Base-by-base conservation (phyloP, 2,329 filamentous ascomycete species). In the Aspergillus sergii region DNA sequence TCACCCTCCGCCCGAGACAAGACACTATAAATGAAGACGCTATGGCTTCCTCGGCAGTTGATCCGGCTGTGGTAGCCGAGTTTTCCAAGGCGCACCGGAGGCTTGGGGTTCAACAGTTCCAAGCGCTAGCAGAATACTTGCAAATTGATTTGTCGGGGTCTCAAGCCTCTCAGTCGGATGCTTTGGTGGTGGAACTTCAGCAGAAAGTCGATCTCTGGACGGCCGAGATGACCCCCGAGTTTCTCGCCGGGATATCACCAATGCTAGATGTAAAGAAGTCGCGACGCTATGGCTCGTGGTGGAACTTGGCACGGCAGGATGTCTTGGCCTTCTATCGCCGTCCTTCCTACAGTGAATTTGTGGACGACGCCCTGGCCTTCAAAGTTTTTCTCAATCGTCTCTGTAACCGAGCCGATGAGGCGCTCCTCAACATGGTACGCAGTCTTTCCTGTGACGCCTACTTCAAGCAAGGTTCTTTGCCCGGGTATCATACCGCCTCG, bases 221-320 rank as follows among this genome's bases (percentile, higher is more conserved):
- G 54, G 58, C 61, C 5, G 34, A 36, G 12, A 36, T 36, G 34
- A 36, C 34, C 34, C 34, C 34, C 1, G 34, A 36, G 12, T 36
- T 36, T 36, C 34, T 36, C 34, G 34, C 34, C 14, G 34, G 4
- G 46, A 45, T 3, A 66, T 66, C 19, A 39, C 67, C 45, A 66
- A 61, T 14, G 54, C 67, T 39, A 73, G 23, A 23, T 60, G 16
- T 56, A 56, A 0, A 74, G 77, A 43, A 61, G 34, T 16, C 61
- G 12, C 70, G 77, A 1, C 54, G 58, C 3, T 79, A 74, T 63
- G 67, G 76, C 46, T 79, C 75, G 1, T 75, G 66, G 59, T 79
- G 77, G 77, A 79, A 78, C 57, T 77, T 75, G 75, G 73, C 61
- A 3, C 59, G 69, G 0, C 69, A 76, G 58, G 75, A 75, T 5